phyloP scores from a whole-genome alignment of 2,329 filamentous ascomycete genomes.

The Blastomyces gilchristii region DNA sequence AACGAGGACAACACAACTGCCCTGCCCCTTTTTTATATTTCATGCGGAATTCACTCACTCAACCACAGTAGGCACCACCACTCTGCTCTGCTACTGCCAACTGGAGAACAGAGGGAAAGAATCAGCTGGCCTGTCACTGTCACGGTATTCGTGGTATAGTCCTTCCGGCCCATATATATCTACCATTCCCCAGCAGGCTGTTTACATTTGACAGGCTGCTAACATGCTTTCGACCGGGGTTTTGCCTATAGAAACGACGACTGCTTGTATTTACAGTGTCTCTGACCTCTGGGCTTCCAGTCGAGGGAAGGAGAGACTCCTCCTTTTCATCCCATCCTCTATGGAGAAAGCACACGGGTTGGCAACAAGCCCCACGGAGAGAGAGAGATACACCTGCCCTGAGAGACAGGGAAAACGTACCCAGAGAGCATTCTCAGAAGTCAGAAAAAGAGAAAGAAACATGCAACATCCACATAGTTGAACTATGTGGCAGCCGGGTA shows the following conservation, averaged over 20 bases:
- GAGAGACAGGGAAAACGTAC: not conserved
- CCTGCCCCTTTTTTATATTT: not conserved
- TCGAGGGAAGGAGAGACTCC: not conserved
- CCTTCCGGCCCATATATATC: not conserved
- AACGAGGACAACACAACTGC: conserved; percentile 1
- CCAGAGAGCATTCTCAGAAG: not conserved
- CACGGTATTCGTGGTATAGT: not conserved
- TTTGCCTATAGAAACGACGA: not conserved
- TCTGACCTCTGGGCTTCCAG: not conserved
- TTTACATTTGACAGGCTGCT: not conserved
- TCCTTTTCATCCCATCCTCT: not conserved
- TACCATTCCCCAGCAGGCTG: not conserved
- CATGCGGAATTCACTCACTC: not conserved
- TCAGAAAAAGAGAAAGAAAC: not conserved
- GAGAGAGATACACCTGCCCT: not conserved
- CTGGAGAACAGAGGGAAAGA: not conserved
- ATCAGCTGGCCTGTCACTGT: not conserved
- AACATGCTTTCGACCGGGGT: not conserved
- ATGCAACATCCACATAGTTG: not conserved
- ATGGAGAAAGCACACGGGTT: not conserved
- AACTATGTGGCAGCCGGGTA: no score
- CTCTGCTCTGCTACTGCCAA: not conserved
- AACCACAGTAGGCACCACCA: not conserved
- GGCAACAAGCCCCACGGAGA: not conserved
- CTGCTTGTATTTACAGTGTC: not conserved